Evolutionary conservation across 148 eudicot genomes (phyloP), one percentile per base, ranked within the genome.

Genomic region (Amaranthus hypochondriacus): DNA sequence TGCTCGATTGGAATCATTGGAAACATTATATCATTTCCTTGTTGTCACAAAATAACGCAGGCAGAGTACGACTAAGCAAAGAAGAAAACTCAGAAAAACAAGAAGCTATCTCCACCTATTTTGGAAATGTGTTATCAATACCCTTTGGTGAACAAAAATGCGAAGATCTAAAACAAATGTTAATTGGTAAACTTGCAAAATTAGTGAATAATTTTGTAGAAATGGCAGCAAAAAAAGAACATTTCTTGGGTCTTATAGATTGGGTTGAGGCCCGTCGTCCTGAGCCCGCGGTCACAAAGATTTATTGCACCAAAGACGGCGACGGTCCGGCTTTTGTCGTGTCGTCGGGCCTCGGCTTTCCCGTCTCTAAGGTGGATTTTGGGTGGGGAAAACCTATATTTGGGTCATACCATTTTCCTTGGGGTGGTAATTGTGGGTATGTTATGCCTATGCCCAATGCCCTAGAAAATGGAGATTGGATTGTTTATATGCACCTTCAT

Each of bases 371-470:
- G 15, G 74, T 92, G 64, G 89, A 92, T 21, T 92, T 90, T 8
- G 96, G 98, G 42, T 92, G 93, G 93, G 96, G 96, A 1, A 71
- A 73, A 64, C 89, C 98, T 2, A 12, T 12, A 4, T 90, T 90
- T 14, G 89, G 92, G 57, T 90, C 96, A 3, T 87, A 84, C 80
- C 92, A 86, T 77, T 90, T 89, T 21, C 92, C 89, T 0, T 92
- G 96, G 96, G 89, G 87, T 4, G 93, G 89, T 2, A 72, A 68
- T 39, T 63, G 89, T 15, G 93, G 96, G 1, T 87, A 86, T 63
- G 98, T 92, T 12, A 90, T 92, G 98, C 93, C 96, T 5, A 86
- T 92, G 91, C 86, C 87, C 0, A 79, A 92, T 69, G 84, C 87
- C 0, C 6, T 44, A 5, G 87, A 83, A 55, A 85, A 87, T 76